Base-by-base conservation (phyloP, 1,284 basidiomycete species). In the Austroboletus niveus region DNA sequence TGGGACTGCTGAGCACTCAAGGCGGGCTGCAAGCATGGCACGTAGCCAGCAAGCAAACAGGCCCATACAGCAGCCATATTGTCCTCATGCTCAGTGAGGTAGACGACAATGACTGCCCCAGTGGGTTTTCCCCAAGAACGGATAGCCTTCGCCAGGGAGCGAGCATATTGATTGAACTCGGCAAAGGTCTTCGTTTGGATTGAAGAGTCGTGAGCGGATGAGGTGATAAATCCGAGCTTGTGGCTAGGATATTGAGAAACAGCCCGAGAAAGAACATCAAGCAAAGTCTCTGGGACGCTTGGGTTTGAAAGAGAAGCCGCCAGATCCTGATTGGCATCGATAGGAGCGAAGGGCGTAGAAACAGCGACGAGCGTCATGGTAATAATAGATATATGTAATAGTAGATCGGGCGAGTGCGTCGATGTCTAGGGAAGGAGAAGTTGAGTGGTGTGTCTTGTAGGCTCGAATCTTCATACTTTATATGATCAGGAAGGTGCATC, bases 11-110 rank as follows among this genome's bases (percentile, higher is more conserved):
- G 64, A 29, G 66, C 65, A 22, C 64, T 69, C 44, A 68, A 47
- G 0, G 68, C 61, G 11, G 68, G 68, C 36, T 69, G 68, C 53
- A 66, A 42, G 52, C 67, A 65, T 12, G 67, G 64, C 1, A 69
- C 53, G 46, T 55, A 64, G 24, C 66, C 64, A 5, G 63, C 65
- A 22, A 65, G 52, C 2, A 66, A 53, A 48, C 68, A 67, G 1
- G 66, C 66, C 68, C 68, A 66, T n/a, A 66, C 52, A 8, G 64
- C 66, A 4, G 58, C 58, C 64, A 69, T 66, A 32, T 69, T 69
- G 40, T 66, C 64, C 40, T 70, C 66, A 29, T 69, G 68, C 17
- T 66, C 66, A 1, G 63, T 66, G 10, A 66, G 52, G 46, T 69
- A 69, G 8, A 66, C 54, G 8, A 67, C 52, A 8, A 69, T 12